phyloP scores from a whole-genome alignment of 805 yeast genomes.

The Metschnikowia proteae region DNA sequence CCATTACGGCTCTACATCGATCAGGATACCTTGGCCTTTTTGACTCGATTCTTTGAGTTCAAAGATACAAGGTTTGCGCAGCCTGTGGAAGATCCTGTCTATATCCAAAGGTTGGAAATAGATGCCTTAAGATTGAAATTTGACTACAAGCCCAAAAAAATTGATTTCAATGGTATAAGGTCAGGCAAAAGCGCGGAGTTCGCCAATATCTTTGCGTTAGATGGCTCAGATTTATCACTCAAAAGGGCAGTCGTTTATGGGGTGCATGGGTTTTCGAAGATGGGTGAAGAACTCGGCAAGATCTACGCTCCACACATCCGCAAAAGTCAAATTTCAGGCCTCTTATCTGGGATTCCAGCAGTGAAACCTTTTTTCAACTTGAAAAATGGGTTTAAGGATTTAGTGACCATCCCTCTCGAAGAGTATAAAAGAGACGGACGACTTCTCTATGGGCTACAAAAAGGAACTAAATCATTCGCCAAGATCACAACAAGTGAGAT shows the following conservation, averaged over 20 bases:
- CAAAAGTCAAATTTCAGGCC: constrained; percentile 73
- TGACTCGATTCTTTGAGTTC: constrained; percentile 77
- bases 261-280: constrained; percentile 62
- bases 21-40: constrained; percentile 87
- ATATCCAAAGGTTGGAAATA: constrained; percentile 64
- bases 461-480: constrained; percentile 71
- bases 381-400: constrained; percentile 72
- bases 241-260: constrained; percentile 68
- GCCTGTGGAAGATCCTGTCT: constrained; percentile 62
- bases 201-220: constrained; percentile 82
- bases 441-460: constrained; percentile 63
- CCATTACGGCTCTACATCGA: constrained; percentile 86
- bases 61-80: constrained; percentile 65
- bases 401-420: constrained; percentile 67
- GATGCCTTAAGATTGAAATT: constrained; percentile 58
- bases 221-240: constrained; percentile 73
- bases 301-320: constrained; percentile 88
- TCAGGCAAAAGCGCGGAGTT: constrained; percentile 87
- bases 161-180: constrained; percentile 78
- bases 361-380: constrained; percentile 71
- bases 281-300: constrained; percentile 55
- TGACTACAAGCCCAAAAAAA: constrained; percentile 88
- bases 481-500: constrained; percentile 77
- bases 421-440: constrained; percentile 76
- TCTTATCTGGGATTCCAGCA: constrained; percentile 81